A percentile compares a stretch with the other conserved stretches of the same genome.
Conservation (phyloP, 768 basidiomycete genomes). For the Kwoniella shandongensis region DNA sequence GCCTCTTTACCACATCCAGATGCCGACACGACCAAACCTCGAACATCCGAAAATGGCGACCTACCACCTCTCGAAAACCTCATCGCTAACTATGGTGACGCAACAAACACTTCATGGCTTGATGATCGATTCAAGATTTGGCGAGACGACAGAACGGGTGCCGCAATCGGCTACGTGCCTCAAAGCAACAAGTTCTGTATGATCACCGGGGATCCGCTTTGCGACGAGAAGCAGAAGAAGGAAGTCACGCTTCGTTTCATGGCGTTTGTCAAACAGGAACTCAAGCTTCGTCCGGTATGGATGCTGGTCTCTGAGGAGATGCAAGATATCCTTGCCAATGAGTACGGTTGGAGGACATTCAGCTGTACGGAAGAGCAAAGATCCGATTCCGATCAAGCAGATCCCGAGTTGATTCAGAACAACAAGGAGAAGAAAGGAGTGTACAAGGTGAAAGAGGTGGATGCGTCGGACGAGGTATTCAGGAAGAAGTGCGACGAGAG, state of each 20-base stretch:
- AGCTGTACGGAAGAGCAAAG: slow-evolving; percentile 67
- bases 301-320: slow-evolving; percentile 61
- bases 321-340: slow-evolving; percentile 59
- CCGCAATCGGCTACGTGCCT: slow-evolving; percentile 65
- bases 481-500: slow-evolving; percentile 60
- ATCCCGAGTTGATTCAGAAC: slow-evolving; percentile 65
- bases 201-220: slow-evolving; percentile 66
- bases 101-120: slow-evolving; percentile 70
- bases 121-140: slow-evolving; percentile 61
- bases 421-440: slow-evolving; percentile 60
- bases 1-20: slow-evolving; percentile 30
- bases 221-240: slow-evolving; percentile 54
- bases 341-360: slow-evolving; percentile 62
- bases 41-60: slow-evolving; percentile 22
- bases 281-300: slow-evolving; percentile 61
- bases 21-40: slow-evolving; percentile 11
- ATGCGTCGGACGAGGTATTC: slow-evolving; percentile 56
- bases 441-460: slow-evolving; percentile 8
- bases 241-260: slow-evolving; percentile 60
- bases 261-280: slow-evolving; percentile 55
- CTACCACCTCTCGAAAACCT: slow-evolving; percentile 58
- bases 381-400: slow-evolving; percentile 57
- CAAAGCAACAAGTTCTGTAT: slow-evolving; percentile 59
- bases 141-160: slow-evolving; percentile 61
- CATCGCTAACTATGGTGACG: slow-evolving; percentile 67